Evolutionary conservation across 2,329 filamentous ascomycete genomes (phyloP).

Genomic region (Setomelanomma holmii): DNA sequence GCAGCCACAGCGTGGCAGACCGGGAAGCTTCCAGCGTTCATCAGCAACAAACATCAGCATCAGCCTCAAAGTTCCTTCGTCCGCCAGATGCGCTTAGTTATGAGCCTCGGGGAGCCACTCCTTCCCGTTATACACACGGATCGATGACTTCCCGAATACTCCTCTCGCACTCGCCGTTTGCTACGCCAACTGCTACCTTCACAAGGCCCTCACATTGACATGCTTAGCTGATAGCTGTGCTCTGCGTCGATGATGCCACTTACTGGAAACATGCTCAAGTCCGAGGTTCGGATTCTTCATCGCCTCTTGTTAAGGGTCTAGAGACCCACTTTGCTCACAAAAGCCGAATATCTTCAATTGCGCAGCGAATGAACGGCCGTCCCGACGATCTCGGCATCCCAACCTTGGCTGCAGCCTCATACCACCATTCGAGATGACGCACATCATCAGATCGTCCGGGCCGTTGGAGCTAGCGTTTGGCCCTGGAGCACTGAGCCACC

Average conservation of each 20-base stretch:
- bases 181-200: conserved; percentile 12
- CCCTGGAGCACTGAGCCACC: conserved; percentile 14
- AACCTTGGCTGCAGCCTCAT: conserved; percentile 14
- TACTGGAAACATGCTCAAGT: background rate
- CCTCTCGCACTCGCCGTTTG: conserved; percentile 12
- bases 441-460: conserved; percentile 25
- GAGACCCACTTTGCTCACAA: conserved; percentile 11
- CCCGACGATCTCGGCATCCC: conserved; percentile 7
- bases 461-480: conserved; percentile 19
- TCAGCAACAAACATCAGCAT: conserved; percentile 27
- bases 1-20: conserved; percentile 14
- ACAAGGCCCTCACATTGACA: conserved; percentile 6
- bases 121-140: conserved; percentile 22
- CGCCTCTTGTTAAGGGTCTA: background rate
- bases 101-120: conserved; percentile 9
- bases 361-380: conserved; percentile 18
- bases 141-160: conserved; percentile 22
- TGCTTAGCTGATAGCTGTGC: conserved; percentile 20
- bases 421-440: conserved; percentile 5
- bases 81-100: conserved; percentile 12
- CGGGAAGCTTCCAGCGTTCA: conserved; percentile 8
- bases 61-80: conserved; percentile 16
- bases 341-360: background rate
- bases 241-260: conserved; percentile 4
- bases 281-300: conserved; percentile 1